These are phyloP conservation scores for Glycine tomentella DNA, from an alignment of 306 rosid species.

Conservation along the genomic window DNA sequence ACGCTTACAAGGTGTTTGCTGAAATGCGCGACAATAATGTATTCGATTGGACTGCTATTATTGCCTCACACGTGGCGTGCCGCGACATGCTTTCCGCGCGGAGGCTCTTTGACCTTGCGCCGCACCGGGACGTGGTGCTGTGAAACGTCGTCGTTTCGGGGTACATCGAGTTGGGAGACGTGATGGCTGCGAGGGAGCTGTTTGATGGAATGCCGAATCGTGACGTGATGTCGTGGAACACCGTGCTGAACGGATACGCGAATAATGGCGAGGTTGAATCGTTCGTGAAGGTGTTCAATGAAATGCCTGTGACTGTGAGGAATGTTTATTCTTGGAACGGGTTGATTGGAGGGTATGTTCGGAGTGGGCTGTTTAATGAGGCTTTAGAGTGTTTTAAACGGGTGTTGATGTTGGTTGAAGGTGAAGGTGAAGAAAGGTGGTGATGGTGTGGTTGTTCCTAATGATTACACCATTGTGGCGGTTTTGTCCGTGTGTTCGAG, in stretches of 20 bases:
- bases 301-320: constrained; percentile 71
- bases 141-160: constrained; percentile 78
- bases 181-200: constrained; percentile 62
- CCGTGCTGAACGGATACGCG: constrained; percentile 75
- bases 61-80: constrained; percentile 59
- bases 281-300: constrained; percentile 65
- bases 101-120: constrained; percentile 67
- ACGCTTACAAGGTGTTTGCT: constrained; percentile 70
- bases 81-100: constrained; percentile 63
- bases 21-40: constrained; percentile 75
- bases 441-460: constrained; percentile 61
- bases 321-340: constrained; percentile 88
- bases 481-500: constrained; percentile 76
- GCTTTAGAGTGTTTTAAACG: constrained; percentile 65
- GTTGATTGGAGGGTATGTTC: constrained; percentile 69
- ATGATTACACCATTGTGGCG: constrained; percentile 69
- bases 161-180: constrained; percentile 61
- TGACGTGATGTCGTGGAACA: constrained; percentile 80
- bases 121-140: constrained; percentile 70
- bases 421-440: constrained; percentile 17
- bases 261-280: constrained; percentile 56
- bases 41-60: constrained; percentile 78
- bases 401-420: constrained; percentile 51
- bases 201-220: constrained; percentile 69
- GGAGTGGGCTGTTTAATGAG: constrained; percentile 51